Evolutionary conservation across 768 basidiomycete species (phyloP).

Genomic region (Serendipita sp.): DNA sequence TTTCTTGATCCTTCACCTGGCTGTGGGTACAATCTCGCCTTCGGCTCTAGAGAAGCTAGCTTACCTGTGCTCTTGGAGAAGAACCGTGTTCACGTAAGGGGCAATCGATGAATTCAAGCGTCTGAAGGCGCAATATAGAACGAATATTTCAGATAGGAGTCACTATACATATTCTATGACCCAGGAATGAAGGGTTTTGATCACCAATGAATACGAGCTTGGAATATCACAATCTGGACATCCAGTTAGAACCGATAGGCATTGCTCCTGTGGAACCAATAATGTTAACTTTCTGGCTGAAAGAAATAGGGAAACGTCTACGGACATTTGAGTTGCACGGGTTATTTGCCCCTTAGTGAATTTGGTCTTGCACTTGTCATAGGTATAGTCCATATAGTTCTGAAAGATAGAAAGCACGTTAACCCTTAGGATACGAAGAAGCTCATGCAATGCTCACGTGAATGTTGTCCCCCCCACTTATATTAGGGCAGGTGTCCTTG

Average conservation of each 20-base stretch:
- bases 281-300: too few species aligned
- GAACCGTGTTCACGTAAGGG: constrained; percentile 12
- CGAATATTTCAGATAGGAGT: constrained; percentile 16
- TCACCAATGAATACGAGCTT: too few species aligned
- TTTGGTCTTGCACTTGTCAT: not conserved
- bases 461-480: not conserved
- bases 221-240: too few species aligned
- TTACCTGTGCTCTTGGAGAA: constrained; percentile 14
- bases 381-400: not conserved
- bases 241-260: too few species aligned
- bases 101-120: constrained; percentile 22
- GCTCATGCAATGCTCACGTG: not conserved
- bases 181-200: too few species aligned
- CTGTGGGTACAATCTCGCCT: constrained; percentile 25
- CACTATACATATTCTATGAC: too few species aligned
- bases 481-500: not conserved
- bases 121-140: constrained; percentile 26
- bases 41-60: constrained; percentile 24
- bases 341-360: too few species aligned
- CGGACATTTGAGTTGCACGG: too few species aligned
- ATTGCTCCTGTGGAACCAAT: too few species aligned
- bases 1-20: constrained; percentile 27
- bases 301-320: too few species aligned
- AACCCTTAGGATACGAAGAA: too few species aligned
- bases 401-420: not conserved